Evolutionary conservation across 306 rosid species (phyloP).

Genomic region (Casuarina cunninghamiana): DNA sequence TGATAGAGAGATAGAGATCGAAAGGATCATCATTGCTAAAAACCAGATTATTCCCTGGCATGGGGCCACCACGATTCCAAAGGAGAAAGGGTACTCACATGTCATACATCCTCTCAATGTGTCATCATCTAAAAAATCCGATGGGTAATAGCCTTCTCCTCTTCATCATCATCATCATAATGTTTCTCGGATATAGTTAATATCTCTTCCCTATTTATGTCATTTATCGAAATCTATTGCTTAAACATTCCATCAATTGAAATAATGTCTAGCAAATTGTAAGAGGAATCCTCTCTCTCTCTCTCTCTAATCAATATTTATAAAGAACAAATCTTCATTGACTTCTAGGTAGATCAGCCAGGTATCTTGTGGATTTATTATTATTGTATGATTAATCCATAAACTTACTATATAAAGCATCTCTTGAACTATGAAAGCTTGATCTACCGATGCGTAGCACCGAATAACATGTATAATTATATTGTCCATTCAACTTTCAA

Average conservation of each 20-base stretch:
- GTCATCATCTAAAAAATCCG: slow-evolving; percentile 44
- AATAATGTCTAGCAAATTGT: background rate
- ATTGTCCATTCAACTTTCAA: background rate
- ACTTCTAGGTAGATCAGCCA: slow-evolving; percentile 17
- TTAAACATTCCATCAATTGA: background rate
- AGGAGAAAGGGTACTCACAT: slow-evolving; percentile 46
- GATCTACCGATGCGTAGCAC: background rate
- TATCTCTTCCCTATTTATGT: background rate
- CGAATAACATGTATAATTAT: background rate
- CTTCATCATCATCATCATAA: slow-evolving; percentile 27
- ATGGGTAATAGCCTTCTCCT: slow-evolving; percentile 23
- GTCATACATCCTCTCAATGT: slow-evolving; percentile 58
- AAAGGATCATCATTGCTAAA: slow-evolving; percentile 54
- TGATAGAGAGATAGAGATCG: slow-evolving; percentile 16
- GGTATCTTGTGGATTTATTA: background rate
- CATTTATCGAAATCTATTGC: slow-evolving; percentile 16
- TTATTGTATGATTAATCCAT: background rate
- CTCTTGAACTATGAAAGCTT: background rate
- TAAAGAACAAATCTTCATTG: background rate
- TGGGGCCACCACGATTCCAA: slow-evolving; percentile 62
- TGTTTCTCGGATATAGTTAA: background rate
- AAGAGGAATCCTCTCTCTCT: slow-evolving; percentile 1
- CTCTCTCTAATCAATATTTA: background rate
- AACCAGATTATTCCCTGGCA: slow-evolving; percentile 67
- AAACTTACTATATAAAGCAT: background rate